Conservation (phyloP, 164 flowering plant genomes). For the Dillenia turbinata region DNA sequence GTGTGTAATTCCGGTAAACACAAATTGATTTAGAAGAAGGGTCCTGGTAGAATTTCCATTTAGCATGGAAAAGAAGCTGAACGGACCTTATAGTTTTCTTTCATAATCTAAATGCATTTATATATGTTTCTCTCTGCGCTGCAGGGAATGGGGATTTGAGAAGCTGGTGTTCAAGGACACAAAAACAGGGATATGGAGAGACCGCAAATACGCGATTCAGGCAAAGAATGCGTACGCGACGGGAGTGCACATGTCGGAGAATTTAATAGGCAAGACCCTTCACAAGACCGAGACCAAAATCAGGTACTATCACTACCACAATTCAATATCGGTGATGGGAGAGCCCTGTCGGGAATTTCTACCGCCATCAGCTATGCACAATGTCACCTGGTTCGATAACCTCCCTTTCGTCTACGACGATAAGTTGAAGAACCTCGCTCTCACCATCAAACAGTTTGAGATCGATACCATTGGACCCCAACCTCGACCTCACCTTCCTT, state of each 20-base stretch:
- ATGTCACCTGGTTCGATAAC: constrained; percentile 39
- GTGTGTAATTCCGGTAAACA: too few relatives aligned
- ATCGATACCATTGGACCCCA: constrained; percentile 23
- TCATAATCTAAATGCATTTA: too few relatives aligned
- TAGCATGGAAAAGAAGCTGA: too few relatives aligned
- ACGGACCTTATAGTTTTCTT: too few relatives aligned
- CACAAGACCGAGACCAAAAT: constrained; percentile 48
- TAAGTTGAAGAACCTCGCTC: constrained; percentile 48
- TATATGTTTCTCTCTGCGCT: neutral
- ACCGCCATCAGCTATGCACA: constrained; percentile 31
- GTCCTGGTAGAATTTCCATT: too few relatives aligned
- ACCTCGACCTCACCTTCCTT: too few relatives aligned
- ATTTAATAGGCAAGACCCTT: constrained; percentile 36
- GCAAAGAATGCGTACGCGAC: constrained; percentile 42
- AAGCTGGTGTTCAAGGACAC: constrained; percentile 48
- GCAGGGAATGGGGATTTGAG: constrained; percentile 62
- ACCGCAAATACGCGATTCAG: constrained; percentile 47
- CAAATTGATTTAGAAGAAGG: too few relatives aligned
- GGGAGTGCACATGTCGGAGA: constrained; percentile 57
- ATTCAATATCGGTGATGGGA: constrained; percentile 43
- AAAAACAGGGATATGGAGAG: constrained; percentile 32
- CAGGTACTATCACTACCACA: constrained; percentile 64
- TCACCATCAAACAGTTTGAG: constrained; percentile 48
- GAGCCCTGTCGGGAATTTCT: constrained; percentile 54
- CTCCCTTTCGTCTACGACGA: constrained; percentile 60